Evolutionary conservation across 768 basidiomycete genomes (phyloP), one percentile per base, ranked within the genome.

Genomic region (Trichaptum fuscoviolaceum): DNA sequence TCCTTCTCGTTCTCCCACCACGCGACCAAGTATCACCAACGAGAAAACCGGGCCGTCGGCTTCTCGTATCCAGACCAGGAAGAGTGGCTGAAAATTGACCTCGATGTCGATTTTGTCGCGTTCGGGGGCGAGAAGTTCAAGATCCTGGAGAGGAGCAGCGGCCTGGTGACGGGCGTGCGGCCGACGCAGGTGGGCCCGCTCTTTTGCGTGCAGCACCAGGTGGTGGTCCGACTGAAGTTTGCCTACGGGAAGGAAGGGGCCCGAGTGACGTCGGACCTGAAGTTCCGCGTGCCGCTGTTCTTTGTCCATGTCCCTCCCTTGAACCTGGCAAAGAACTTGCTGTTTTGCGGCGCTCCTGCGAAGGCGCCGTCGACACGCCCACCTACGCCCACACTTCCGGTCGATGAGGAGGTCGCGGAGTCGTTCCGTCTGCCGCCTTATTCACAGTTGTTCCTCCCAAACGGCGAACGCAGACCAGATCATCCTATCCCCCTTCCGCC

Each of bases 381-480:
- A 18, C 64, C 61, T 23, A 60, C 35, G 30, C 36, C 57, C 66
- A 65, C 52, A 23, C 35, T 67, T 36, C 17, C 58, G 26, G 57
- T n/a, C 59, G 9, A 68, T 63, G 52, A 52, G 42, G 68, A 69
- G 26, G 2, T 67, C 63, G 23, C 26, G n/a, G 36, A 42, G 63
- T 63, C 23, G 25, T 59, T 26, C 70, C 27, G 57, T 58, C 84
- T 92, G 23, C 93, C 92, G 1, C 83, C 87, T 2, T 94, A 94
- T 72, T 91, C 90, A 6, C 90, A 92, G 69, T 80, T 94, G 23
- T 94, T 88, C 77, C 78, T 93, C 71, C 71, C 79, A 20, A 90
- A 91, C 70, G 92, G 93, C 20, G 88, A 92, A 64, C 82, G 82
- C 65, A 90, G 86, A 77, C 80, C 90, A 62, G 91, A 93, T 71